These are phyloP conservation scores for Butyriboletus loyo DNA, from an alignment of 768 basidiomycete genomes.

Conservation along the genomic window DNA sequence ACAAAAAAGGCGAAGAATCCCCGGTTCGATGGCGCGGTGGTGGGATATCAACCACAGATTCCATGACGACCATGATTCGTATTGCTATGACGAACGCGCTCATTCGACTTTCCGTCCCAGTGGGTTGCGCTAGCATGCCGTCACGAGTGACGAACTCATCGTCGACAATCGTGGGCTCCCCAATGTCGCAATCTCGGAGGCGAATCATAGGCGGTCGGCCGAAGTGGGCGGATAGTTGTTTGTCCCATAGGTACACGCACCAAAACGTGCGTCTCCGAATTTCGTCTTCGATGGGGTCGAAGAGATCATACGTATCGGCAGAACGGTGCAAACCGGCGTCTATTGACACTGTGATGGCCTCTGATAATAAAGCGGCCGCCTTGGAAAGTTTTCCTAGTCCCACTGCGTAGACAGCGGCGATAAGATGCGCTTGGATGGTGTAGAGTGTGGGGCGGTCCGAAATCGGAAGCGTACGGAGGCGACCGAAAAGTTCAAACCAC, in stretches of 20 bases:
- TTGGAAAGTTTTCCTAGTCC: conserved; percentile 87
- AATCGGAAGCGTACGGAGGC: conserved; percentile 83
- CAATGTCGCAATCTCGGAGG: conserved; percentile 87
- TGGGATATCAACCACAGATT: conserved; percentile 81
- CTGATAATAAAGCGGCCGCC: conserved; percentile 81
- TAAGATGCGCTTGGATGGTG: conserved; percentile 86
- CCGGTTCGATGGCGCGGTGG: conserved; percentile 55
- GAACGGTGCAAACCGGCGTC: conserved; percentile 89
- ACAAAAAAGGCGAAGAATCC: conserved; percentile 75
- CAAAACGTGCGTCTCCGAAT: conserved; percentile 94
- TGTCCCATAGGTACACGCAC: conserved; percentile 97
- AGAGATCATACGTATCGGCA: conserved; percentile 80
- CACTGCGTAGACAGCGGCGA: conserved; percentile 91
- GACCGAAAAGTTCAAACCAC: conserved; percentile 88
- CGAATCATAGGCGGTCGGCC: conserved; percentile 86
- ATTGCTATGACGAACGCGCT: conserved; percentile 75
- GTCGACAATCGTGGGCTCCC: conserved; percentile 80
- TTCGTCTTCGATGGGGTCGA: conserved; percentile 88
- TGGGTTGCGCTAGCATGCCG: conserved; percentile 59
- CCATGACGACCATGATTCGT: conserved; percentile 82
- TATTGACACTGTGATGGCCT: conserved; percentile 82
- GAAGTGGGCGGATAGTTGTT: conserved; percentile 86
- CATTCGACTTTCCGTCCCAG: conserved; percentile 72
- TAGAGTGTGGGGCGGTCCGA: conserved; percentile 88
- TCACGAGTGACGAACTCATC: conserved; percentile 87